These are phyloP conservation scores for Colletotrichum filicis DNA, from an alignment of 2,329 filamentous ascomycete species.

Conservation along the genomic window DNA sequence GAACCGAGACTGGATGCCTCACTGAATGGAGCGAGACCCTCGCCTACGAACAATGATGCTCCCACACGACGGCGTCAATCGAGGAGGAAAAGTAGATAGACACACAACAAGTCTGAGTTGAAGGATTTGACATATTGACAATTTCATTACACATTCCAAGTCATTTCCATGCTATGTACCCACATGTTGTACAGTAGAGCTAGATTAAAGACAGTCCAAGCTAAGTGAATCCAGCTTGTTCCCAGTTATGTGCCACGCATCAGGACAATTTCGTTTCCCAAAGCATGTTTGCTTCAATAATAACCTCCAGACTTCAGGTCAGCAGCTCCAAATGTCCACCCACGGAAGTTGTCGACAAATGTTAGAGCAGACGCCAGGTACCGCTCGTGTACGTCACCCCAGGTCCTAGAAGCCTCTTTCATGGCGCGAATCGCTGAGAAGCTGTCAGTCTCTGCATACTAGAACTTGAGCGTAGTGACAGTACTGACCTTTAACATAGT, in stretches of 20 bases:
- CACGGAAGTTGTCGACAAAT: slow-evolving; percentile 78
- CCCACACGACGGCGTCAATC: no score
- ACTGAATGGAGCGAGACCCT: no score
- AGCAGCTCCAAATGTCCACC: slow-evolving; percentile 63
- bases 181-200: slow-evolving; percentile 4
- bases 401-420: slow-evolving; percentile 78
- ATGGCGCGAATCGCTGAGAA: slow-evolving; percentile 74
- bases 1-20: no score
- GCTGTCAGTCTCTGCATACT: background rate
- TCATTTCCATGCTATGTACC: slow-evolving; percentile 15
- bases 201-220: background rate
- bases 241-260: background rate
- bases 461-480: background rate
- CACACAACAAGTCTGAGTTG: background rate
- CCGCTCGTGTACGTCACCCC: slow-evolving; percentile 74
- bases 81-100: no score
- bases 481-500: slow-evolving; percentile 82
- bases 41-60: no score
- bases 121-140: background rate
- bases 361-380: slow-evolving; percentile 77
- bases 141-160: background rate
- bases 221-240: background rate
- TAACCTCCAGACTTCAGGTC: background rate
- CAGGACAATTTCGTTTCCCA: background rate
- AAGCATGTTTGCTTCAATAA: background rate